Evolutionary conservation across 2,329 filamentous ascomycete genomes (phyloP).

Genomic region (Chalaropsis thielavioides): DNA sequence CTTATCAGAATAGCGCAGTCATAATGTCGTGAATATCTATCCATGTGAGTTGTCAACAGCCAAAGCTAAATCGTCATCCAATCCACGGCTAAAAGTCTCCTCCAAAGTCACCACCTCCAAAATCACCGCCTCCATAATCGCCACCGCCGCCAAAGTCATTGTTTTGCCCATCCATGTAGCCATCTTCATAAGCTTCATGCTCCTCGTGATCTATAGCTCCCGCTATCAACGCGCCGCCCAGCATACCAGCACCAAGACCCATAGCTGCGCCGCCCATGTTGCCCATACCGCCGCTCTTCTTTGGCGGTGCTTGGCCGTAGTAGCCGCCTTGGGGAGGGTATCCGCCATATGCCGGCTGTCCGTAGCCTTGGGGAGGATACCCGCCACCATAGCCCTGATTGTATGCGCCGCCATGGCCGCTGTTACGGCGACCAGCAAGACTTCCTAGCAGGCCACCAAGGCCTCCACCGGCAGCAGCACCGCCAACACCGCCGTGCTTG

Average conservation of each 20-base stretch:
- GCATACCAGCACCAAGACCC: conserved; percentile 64
- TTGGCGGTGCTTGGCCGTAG: conserved; percentile 29
- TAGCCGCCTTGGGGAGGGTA: conserved; percentile 27
- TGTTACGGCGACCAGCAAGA: conserved; percentile 4
- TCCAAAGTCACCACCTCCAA: conserved; percentile 23
- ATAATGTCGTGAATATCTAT: background rate
- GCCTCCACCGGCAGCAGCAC: conserved; percentile 20
- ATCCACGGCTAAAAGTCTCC: conserved; percentile 27
- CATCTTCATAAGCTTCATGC: conserved; percentile 40
- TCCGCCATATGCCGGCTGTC: conserved; percentile 24
- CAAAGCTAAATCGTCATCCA: background rate
- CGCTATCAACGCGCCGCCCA: conserved; percentile 61
- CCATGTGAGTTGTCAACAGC: background rate
- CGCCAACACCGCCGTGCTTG: conserved; percentile 26
- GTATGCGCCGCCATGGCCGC: conserved; percentile 22
- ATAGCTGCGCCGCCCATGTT: conserved; percentile 61
- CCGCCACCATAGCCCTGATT: conserved; percentile 22
- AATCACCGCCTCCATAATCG: conserved; percentile 22
- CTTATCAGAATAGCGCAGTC: background rate
- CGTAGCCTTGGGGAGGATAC: conserved; percentile 22
- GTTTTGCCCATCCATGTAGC: conserved; percentile 26
- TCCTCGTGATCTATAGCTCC: conserved; percentile 50
- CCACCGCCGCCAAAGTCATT: conserved; percentile 22
- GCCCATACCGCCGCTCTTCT: conserved; percentile 30
- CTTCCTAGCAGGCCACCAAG: conserved; percentile 13